These are phyloP conservation scores for Rhododendron molle DNA, from an alignment of 148 eudicot genomes.

Conservation along the genomic window DNA sequence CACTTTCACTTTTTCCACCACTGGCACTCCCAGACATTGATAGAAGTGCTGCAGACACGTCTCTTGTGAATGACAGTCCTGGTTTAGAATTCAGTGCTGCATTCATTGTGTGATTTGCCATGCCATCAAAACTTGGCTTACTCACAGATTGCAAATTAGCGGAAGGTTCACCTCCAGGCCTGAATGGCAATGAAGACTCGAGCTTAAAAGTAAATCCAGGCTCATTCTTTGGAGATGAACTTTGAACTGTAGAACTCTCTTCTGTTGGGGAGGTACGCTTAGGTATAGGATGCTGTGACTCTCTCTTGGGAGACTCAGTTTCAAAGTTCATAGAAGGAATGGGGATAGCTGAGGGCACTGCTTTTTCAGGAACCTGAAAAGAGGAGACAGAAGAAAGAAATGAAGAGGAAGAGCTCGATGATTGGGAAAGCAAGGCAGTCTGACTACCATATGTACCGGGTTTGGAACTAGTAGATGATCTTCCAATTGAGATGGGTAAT, in stretches of 20 bases:
- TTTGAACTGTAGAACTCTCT: slow-evolving; percentile 5
- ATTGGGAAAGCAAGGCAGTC: slow-evolving; percentile 24
- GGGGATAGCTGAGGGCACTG: slow-evolving; percentile 16
- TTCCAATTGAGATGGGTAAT: slow-evolving; percentile 14
- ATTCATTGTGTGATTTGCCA: slow-evolving; percentile 19
- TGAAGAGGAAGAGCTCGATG: slow-evolving; percentile 28
- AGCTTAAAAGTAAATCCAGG: slow-evolving; percentile 20
- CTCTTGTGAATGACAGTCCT: slow-evolving; percentile 26
- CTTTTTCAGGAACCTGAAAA: slow-evolving; percentile 16
- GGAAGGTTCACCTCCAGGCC: slow-evolving; percentile 23
- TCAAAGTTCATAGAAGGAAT: slow-evolving; percentile 23
- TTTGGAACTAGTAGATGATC: slow-evolving; percentile 21
- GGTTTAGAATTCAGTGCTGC: slow-evolving; percentile 21
- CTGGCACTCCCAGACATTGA: slow-evolving; percentile 27
- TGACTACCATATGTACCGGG: slow-evolving; percentile 26
- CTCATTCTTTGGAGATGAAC: slow-evolving; percentile 30
- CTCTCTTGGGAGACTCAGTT: slow-evolving; percentile 19
- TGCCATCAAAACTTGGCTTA: slow-evolving; percentile 22
- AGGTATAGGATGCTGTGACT: slow-evolving; percentile 24
- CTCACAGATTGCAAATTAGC: slow-evolving; percentile 29
- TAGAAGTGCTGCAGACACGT: slow-evolving; percentile 22
- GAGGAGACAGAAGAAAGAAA: slow-evolving; percentile 24
- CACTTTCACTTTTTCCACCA: slow-evolving; percentile 26
- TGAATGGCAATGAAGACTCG: slow-evolving; percentile 22
- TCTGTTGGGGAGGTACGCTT: slow-evolving; percentile 23